Evolutionary conservation across 2,329 filamentous ascomycete species (phyloP).

Genomic region (Ampelomyces quisqualis): DNA sequence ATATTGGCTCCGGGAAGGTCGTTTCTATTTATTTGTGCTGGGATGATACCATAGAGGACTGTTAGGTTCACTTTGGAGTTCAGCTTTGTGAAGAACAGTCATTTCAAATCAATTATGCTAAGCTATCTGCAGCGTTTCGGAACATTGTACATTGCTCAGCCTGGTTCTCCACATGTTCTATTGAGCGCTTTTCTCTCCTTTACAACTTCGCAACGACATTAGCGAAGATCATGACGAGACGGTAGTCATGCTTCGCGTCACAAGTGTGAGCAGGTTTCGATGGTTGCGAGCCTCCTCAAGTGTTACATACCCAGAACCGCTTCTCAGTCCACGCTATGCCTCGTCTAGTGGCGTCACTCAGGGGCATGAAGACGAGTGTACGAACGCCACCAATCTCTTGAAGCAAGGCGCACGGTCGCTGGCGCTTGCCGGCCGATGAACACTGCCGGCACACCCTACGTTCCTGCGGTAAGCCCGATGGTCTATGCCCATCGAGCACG

Average conservation of each 20-base stretch:
- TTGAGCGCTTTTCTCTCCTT: too few species aligned
- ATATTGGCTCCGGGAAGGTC: neutral
- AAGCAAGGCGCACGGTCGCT: slow-evolving; percentile 15
- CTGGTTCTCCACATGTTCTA: too few species aligned
- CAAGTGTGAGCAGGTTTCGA: neutral
- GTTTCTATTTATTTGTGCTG: neutral
- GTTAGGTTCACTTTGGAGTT: too few species aligned
- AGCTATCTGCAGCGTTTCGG: neutral
- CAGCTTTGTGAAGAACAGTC: neutral
- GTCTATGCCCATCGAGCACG: slow-evolving; percentile 8
- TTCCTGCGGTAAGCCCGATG: slow-evolving; percentile 5
- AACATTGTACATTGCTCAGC: neutral
- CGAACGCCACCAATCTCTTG: slow-evolving; percentile 9
- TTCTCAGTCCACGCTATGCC: slow-evolving; percentile 5
- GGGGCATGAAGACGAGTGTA: slow-evolving; percentile 17
- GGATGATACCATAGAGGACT: slow-evolving; percentile 15
- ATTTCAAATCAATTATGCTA: neutral
- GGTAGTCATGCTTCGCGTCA: neutral
- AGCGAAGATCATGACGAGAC: too few species aligned
- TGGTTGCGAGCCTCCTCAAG: neutral
- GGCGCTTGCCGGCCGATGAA: slow-evolving; percentile 1
- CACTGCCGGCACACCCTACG: slow-evolving; percentile 11
- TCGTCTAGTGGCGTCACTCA: neutral
- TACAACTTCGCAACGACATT: too few species aligned
- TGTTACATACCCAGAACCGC: slow-evolving; percentile 7